Evolutionary conservation across 345 rosid genomes (phyloP).

Genomic region (Nephelium lappaceum): DNA sequence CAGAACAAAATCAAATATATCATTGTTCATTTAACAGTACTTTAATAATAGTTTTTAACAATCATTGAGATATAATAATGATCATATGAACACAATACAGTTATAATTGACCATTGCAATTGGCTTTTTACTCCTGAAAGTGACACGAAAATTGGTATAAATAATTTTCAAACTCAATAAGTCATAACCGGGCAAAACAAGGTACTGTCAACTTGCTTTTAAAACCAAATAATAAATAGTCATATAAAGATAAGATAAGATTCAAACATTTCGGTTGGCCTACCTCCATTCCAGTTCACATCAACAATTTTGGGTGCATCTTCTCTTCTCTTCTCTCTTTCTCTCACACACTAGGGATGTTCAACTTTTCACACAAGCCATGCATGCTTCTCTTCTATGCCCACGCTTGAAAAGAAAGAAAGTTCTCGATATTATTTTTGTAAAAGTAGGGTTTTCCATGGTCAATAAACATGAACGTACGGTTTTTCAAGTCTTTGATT

Average conservation of each 20-base stretch:
- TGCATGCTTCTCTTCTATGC: background rate
- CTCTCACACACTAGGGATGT: constrained; percentile 3
- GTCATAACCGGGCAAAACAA: background rate
- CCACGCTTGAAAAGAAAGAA: background rate
- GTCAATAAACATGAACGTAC: too few species aligned
- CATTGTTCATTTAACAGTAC: too few species aligned
- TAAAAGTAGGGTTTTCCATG: background rate
- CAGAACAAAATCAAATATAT: too few species aligned
- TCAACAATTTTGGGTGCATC: constrained; percentile 11
- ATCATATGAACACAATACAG: too few species aligned
- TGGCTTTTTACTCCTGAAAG: background rate
- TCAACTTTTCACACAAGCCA: background rate
- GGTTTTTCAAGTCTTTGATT: too few species aligned
- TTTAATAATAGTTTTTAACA: too few species aligned
- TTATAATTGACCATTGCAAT: too few species aligned
- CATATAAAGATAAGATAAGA: constrained; percentile 13
- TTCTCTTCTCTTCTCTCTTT: background rate
- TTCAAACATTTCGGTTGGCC: background rate
- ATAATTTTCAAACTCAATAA: too few species aligned
- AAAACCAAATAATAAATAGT: background rate
- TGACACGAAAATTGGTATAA: background rate
- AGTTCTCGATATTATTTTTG: too few species aligned
- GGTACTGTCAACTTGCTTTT: background rate
- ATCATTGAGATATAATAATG: too few species aligned
- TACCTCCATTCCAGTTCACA: background rate